Evolutionary conservation across 495 filamentous ascomycete species (phyloP).

Genomic region (Daldinia childiae): DNA sequence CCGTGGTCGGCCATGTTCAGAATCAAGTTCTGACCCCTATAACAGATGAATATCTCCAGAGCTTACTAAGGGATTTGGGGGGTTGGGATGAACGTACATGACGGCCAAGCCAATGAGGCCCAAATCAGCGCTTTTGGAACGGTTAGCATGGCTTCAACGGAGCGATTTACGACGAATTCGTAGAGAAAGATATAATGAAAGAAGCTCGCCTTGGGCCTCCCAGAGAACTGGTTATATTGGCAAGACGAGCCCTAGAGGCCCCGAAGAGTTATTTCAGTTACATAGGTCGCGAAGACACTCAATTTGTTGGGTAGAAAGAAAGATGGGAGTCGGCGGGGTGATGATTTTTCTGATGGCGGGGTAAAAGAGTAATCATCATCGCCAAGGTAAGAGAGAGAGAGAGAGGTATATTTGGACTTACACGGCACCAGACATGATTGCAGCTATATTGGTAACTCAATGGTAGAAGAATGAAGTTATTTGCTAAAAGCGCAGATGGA

Average conservation of each 20-base stretch:
- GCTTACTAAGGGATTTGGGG: constrained; percentile 9
- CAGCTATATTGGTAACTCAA: constrained; percentile 37
- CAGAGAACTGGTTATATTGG: constrained; percentile 75
- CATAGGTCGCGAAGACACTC: constrained; percentile 41
- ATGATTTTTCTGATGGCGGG: constrained; percentile 32
- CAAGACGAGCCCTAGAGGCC: constrained; percentile 84
- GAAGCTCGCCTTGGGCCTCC: constrained; percentile 62
- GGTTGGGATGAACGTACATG: constrained; percentile 70
- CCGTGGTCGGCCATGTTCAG: constrained; percentile 96
- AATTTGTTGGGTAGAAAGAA: constrained; percentile 3
- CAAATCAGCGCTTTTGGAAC: constrained; percentile 77
- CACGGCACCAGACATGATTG: constrained; percentile 63
- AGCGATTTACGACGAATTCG: constrained; percentile 23
- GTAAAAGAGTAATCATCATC: constrained; percentile 22
- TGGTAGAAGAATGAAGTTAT: constrained; percentile 20
- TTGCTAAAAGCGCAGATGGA: constrained; percentile 13
- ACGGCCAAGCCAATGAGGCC: constrained; percentile 99
- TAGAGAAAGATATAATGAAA: constrained; percentile 43
- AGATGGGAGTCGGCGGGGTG: constrained; percentile 28
- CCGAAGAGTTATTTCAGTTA: constrained; percentile 59
- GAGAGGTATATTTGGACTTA: constrained; percentile 55
- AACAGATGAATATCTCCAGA: constrained; percentile 27
- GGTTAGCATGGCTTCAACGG: constrained; percentile 58
- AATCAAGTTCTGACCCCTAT: constrained; percentile 89
- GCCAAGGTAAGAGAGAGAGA: constrained; percentile 45